Evolutionary conservation across 2,329 filamentous ascomycete genomes (phyloP), one percentile per base, ranked within the genome.

Genomic region (Raffaelea deltoideospora): DNA sequence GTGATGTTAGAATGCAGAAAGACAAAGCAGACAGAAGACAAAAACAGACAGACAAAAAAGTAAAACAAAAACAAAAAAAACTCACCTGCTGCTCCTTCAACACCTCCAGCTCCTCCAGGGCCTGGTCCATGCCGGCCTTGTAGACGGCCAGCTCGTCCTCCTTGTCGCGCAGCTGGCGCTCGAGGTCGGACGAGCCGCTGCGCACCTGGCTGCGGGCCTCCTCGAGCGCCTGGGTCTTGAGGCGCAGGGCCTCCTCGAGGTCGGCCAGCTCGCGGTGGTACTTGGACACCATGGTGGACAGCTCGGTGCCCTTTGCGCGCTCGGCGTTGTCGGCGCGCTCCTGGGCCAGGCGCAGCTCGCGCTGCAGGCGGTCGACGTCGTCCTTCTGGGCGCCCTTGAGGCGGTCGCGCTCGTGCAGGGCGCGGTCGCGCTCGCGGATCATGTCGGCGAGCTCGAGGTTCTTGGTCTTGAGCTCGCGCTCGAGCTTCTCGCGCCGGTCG

Each of bases 381-480:
- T 98, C 90, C 51, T 84, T 87, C 58, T 87, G 87, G 37, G 76
- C 81, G 34, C 90, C 90, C 35, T 67, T 74, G n/a, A 79, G 63
- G 38, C 90, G 76, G 53, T 98, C 90, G 55, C 87, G 85, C 44
- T 98, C 90, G 52, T 96, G 85, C 36, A 95, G 61, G 22, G 90
- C 90, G 45, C 90, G 76, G 53, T 98, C 90, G 48, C 90, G 73
- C 62, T 98, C 90, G 31, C 90, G 76, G 45, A 98, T 98, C 90
- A 98, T 96, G 55, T 96, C 86, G 23, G 90, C 90, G 43, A 98
- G 63, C 57, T 98, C 90, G n/a, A 98, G 65, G 53, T 98, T 98
- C 72, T 98, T 98, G 22, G 88, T 95, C 72, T 98, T 98, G 55
- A 98, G 81, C 61, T 98, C 90, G 24, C 88, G 80, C 62, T 96